Conservation (phyloP, 495 filamentous ascomycete species). For the Daldinia bambusicola region DNA sequence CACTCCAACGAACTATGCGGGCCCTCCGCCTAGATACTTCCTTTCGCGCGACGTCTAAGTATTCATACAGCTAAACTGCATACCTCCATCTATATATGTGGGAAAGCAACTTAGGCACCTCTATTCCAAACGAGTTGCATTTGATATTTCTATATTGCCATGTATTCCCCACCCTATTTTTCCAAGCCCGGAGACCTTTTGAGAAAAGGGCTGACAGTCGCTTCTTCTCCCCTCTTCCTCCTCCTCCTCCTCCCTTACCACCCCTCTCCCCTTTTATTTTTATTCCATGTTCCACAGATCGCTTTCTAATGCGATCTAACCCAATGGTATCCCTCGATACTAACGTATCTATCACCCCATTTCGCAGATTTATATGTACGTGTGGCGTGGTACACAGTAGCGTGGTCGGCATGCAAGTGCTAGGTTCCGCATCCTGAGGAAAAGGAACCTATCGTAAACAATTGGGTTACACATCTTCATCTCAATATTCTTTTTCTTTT, state of each 20-base stretch:
- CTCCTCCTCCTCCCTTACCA: too few species aligned
- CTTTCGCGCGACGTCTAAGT: background rate
- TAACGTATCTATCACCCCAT: constrained; percentile 35
- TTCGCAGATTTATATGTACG: constrained; percentile 9
- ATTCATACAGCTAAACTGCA: too few species aligned
- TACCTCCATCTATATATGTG: too few species aligned
- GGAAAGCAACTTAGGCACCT: too few species aligned
- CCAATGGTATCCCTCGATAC: constrained; percentile 16
- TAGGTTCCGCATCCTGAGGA: constrained; percentile 38
- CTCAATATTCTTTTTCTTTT: background rate
- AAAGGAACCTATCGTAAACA: constrained; percentile 4
- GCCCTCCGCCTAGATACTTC: background rate
- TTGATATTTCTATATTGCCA: background rate
- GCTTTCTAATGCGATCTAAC: constrained; percentile 20
- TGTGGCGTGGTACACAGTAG: constrained; percentile 37
- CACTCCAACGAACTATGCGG: constrained; percentile 7
- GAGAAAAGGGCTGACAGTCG: background rate
- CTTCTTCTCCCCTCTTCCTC: too few species aligned
- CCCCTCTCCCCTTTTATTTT: too few species aligned
- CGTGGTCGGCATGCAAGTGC: constrained; percentile 42
- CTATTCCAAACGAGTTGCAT: background rate
- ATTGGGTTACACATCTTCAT: background rate
- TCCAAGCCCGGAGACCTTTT: background rate
- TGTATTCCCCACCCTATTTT: background rate
- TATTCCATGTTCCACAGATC: constrained; percentile 8